These are phyloP conservation scores for Lactarius akahatsu DNA, from an alignment of 768 basidiomycete species.

Conservation along the genomic window DNA sequence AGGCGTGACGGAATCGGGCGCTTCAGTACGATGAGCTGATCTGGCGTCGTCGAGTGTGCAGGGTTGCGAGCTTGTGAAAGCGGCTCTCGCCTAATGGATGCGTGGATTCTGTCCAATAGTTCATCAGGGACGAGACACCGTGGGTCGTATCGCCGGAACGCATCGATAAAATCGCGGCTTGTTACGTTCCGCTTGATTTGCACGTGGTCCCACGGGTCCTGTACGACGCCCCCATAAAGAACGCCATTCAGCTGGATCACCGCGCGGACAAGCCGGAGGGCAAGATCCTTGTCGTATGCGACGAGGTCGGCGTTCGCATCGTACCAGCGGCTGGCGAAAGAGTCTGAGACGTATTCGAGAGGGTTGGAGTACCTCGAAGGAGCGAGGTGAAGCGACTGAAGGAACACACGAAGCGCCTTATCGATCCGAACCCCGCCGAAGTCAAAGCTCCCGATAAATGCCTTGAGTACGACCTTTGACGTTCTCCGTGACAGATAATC, in stretches of 20 bases:
- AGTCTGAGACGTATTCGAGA: slow-evolving; percentile 73
- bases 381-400: slow-evolving; percentile 76
- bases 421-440: slow-evolving; percentile 83
- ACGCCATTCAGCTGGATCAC: slow-evolving; percentile 88
- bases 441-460: slow-evolving; percentile 86
- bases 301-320: slow-evolving; percentile 80
- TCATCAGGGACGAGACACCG: slow-evolving; percentile 71
- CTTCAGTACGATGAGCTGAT: slow-evolving; percentile 66
- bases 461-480: slow-evolving; percentile 72
- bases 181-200: slow-evolving; percentile 60
- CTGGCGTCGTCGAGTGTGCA: slow-evolving; percentile 41
- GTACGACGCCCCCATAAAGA: slow-evolving; percentile 71
- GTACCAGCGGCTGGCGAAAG: slow-evolving; percentile 88
- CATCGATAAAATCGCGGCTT: slow-evolving; percentile 76
- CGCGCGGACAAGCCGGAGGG: slow-evolving; percentile 71
- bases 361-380: slow-evolving; percentile 43
- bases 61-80: slow-evolving; percentile 67
- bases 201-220: slow-evolving; percentile 55
- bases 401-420: slow-evolving; percentile 84
- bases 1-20: slow-evolving; percentile 72
- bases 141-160: slow-evolving; percentile 77
- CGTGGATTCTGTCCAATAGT: slow-evolving; percentile 72
- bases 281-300: slow-evolving; percentile 80
- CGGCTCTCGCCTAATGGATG: slow-evolving; percentile 68
- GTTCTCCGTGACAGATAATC: slow-evolving; percentile 76